Base-by-base conservation (phyloP, 2,329 filamentous ascomycete genomes). In the Diplodia mutila region DNA sequence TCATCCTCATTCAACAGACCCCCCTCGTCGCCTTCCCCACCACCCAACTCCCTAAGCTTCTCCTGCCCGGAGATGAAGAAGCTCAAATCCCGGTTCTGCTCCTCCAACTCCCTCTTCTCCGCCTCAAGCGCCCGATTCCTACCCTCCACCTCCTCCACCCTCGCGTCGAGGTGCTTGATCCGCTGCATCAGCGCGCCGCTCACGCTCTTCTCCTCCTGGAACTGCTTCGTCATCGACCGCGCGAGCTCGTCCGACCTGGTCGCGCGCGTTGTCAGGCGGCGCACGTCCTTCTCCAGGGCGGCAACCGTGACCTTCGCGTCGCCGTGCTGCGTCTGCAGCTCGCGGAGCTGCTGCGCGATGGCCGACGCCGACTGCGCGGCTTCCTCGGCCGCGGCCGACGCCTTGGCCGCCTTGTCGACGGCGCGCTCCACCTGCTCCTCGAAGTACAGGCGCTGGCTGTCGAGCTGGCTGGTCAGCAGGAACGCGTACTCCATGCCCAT, bases 401-500 rank as follows among this genome's bases (percentile, higher is more conserved):
- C 92, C 74, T 90, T 88, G 1, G 89, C 86, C 0, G 94, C 94
- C 80, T 98, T 98, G 78, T 97, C 92, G 0, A 91, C 93, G 0
- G 93, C 92, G 70, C 96, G 93, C 74, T 90, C 90, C 64, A 99
- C 86, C 77, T 97, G 89, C 72, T 97, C 94, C 77, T 98, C 94
- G 73, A 97, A 99, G 79, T 98, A 99, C 0, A 91, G 85, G 11
- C 95, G 88, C 77, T 99, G 95, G 52, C 90, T 93, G 76, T 98
- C 95, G 2, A 99, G 87, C 75, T 99, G 95, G 69, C 90, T 94
- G 3, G 92, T 96, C 12, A 99, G 87, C 1, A 99, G 87, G 75
- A 97, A 94, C 0, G 94, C 95, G 78, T 98, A 99, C 80, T 99
- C 95, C 71, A 95, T 86, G 34, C 92, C 92, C 76, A 98, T 96